Evolutionary conservation across 1,284 basidiomycete genomes (phyloP), one percentile per base, ranked within the genome.

Genomic region (Cutaneotrichosporon spelunceum): DNA sequence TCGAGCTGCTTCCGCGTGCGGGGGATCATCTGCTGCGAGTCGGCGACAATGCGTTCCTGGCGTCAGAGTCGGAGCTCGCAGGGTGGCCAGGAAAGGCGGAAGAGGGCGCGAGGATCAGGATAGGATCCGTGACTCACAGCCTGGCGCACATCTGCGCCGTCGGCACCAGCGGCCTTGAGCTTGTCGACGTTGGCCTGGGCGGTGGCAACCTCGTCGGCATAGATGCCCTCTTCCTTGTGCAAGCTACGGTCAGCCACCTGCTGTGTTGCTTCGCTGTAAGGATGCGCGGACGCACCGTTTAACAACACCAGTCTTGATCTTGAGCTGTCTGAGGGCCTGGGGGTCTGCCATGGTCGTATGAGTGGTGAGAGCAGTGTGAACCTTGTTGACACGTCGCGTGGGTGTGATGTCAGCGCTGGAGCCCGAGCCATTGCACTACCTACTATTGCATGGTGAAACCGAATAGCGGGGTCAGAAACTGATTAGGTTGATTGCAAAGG

Each of bases 101-200:
- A n/a, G n/a, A n/a, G n/a, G 29, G 9, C 10, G 27, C 6, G 21
- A 29, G 3, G 49, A 19, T 4, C 39, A 27, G 42, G 33, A 44
- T 27, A 36, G 3, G 23, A 3, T 47, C n/a, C n/a, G 9, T 21
- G 11, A 82, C 88, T 72, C 75, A 91, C 91, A 67, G 85, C 86
- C 77, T 89, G 90, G 75, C 87, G 87, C 73, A 91, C 82, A 67
- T 91, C 87, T 84, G 88, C 91, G 45, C 87, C 87, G 68, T 92
- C 90, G 24, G 84, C 84, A 27, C 82, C 84, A 53, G 86, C 84
- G 10, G 82, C 84, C 63, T 84, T 78, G 63, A 89, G 78, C 77
- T 86, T 86, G 69, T 87, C 85, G 24, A 88, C 79, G 70, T 84
- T 87, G 63, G 78, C 77, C 69, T 84, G 81, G 65, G 85, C 82